Conservation (phyloP, 768 basidiomycete genomes). For the Phaffia tasmanica region DNA sequence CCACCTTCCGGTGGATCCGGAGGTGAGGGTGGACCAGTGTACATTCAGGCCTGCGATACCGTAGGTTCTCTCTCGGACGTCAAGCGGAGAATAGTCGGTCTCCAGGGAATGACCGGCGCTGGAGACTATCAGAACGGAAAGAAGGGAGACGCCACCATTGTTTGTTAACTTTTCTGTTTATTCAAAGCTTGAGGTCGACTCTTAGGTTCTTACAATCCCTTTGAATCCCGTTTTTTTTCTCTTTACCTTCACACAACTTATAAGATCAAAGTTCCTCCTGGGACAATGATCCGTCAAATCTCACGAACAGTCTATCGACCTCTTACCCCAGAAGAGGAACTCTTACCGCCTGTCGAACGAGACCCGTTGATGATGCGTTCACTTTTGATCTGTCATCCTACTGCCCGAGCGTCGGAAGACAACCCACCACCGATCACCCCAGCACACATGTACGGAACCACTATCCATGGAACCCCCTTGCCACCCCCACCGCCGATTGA, state of each 20-base stretch:
- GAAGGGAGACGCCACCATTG: constrained; percentile 13
- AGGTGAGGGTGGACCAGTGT: constrained; percentile 21
- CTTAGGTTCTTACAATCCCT: too few species aligned
- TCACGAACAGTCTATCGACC: constrained; percentile 21
- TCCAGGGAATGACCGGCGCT: constrained; percentile 3
- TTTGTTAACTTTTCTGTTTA: background rate
- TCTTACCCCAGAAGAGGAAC: constrained; percentile 12
- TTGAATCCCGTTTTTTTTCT: background rate
- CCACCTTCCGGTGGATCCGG: constrained; percentile 14
- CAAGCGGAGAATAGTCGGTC: background rate
- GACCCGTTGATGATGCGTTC: constrained; percentile 5
- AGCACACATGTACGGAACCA: constrained; percentile 21
- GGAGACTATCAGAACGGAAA: constrained; percentile 18
- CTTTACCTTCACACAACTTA: background rate
- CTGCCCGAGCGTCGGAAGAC: background rate
- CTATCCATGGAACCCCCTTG: constrained; percentile 21
- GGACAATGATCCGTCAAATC: constrained; percentile 24
- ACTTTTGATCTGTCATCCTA: constrained; percentile 17
- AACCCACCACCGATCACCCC: constrained; percentile 21
- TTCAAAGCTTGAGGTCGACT: background rate
- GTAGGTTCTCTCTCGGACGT: constrained; percentile 8
- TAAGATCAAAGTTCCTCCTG: constrained; percentile 26
- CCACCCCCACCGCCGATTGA: constrained; percentile 25
- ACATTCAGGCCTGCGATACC: constrained; percentile 15
- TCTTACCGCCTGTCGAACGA: background rate